Base-by-base conservation (phyloP, 176 grass and related monocot genomes). In the Lolium multiflorum region DNA sequence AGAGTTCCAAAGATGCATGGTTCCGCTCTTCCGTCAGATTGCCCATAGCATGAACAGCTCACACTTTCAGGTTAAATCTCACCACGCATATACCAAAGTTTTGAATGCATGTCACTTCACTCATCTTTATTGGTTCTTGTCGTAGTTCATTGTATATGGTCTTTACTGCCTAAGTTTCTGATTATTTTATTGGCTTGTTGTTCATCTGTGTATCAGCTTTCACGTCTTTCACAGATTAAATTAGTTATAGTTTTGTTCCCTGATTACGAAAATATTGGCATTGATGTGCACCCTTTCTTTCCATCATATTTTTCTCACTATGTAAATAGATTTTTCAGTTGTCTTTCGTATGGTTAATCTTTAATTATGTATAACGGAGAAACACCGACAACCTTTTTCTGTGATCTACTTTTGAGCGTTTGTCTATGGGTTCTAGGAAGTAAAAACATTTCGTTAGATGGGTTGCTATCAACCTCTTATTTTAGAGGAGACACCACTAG, bases 1-100 rank as follows among this genome's bases (percentile, higher is more conserved):
- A 20, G 96, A 98, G 78, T 98, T 98, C 79, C 96, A 95, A 78
- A 85, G 93, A 79, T 98, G 96, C 83, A 93, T 92, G 86, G 90
- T 98, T 57, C 93, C 90, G 7, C 90, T 98, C 59, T 98, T 92
- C 86, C 81, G 82, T 69, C 89, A 91, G 88, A 87, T 98, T 87
- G 85, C 88, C 7, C 50, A 79, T 46, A 95, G 96, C 91, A 92
- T 98, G 85, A 98, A 92, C 80, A 98, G 96, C 84, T 92, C 86
- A 0, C 93, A 95, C 88, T 98, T 98, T 84, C 96, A 98, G 96
- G 96, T 98, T 77, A 93, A 85, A 85, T 71, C 48, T 71, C 74
- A 82, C 54, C 80, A 67, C 4, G 8, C n/a, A 2, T 26, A 38
- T 55, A 65, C 55, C 64, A 43, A 79, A 83, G 18, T 55, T 88